These are phyloP conservation scores for sorghum (Sorghum bicolor) DNA, from an alignment of 176 grass and related monocot genomes.

Conservation along the genomic window DNA sequence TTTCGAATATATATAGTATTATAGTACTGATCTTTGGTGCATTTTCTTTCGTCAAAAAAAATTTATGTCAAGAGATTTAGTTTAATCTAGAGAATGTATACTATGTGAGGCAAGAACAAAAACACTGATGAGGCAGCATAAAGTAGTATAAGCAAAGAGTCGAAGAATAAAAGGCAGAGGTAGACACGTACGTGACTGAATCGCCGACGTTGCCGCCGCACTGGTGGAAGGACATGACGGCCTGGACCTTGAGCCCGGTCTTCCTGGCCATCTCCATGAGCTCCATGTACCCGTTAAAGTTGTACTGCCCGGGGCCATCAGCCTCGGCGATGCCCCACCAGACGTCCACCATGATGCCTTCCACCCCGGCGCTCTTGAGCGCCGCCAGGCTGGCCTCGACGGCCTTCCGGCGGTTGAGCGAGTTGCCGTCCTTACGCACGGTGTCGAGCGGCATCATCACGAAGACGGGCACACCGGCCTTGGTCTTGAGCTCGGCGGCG, in stretches of 20 bases:
- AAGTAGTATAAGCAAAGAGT: background rate
- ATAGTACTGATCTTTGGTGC: background rate
- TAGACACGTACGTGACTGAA: conserved; percentile 43
- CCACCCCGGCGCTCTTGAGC: conserved; percentile 65
- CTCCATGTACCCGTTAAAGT: conserved; percentile 74
- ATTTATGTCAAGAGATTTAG: background rate
- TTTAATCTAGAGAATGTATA: background rate
- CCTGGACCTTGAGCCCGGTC: conserved; percentile 75
- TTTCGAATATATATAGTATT: background rate
- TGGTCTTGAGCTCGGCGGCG: background rate
- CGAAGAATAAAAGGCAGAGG: background rate
- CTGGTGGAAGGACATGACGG: conserved; percentile 98
- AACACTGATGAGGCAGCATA: background rate
- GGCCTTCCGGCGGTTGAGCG: conserved; percentile 55
- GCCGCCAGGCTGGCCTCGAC: conserved; percentile 58
- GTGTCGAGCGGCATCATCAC: conserved; percentile 92
- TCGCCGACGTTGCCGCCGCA: conserved; percentile 95
- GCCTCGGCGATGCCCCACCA: conserved; percentile 82
- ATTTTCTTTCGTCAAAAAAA: background rate
- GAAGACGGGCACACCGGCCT: conserved; percentile 59
- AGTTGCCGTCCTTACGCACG: conserved; percentile 40
- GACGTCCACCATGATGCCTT: conserved; percentile 77
- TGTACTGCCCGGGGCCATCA: conserved; percentile 48
- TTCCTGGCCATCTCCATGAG: conserved; percentile 71
- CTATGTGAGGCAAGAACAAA: no score